Evolutionary conservation across 1,139 yeast genomes (phyloP).

Genomic region (Wickerhamomyces sp.): DNA sequence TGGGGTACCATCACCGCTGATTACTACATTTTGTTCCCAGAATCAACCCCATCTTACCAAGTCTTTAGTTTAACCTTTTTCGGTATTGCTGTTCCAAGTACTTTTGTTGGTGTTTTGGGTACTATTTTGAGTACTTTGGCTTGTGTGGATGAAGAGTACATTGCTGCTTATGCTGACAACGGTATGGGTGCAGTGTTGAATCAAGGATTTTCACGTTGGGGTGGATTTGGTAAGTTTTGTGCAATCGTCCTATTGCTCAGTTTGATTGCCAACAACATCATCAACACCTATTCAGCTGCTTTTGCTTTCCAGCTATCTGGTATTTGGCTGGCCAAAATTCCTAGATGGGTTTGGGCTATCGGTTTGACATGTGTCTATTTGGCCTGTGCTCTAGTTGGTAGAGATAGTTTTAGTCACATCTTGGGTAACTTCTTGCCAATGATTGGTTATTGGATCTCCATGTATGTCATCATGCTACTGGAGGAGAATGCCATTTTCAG

Average conservation of each 20-base stretch:
- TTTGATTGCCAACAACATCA: conserved; percentile 71
- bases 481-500: conserved; percentile 78
- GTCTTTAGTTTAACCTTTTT: conserved; percentile 60
- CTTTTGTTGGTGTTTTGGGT: conserved; percentile 74
- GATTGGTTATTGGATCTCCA: conserved; percentile 92
- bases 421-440: conserved; percentile 87
- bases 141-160: conserved; percentile 54
- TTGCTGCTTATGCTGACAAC: conserved; percentile 44
- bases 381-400: conserved; percentile 71
- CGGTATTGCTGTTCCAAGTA: conserved; percentile 67
- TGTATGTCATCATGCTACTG: conserved; percentile 64
- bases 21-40: conserved; percentile 80
- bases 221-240: conserved; percentile 73
- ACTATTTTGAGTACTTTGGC: conserved; percentile 70
- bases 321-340: conserved; percentile 53
- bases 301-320: conserved; percentile 74
- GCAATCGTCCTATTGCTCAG: conserved; percentile 66
- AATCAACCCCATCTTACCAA: conserved; percentile 52
- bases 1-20: conserved; percentile 91
- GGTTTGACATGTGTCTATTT: conserved; percentile 60
- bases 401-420: conserved; percentile 68
- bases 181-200: conserved; percentile 80
- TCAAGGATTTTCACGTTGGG: conserved; percentile 70
- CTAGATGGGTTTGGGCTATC: conserved; percentile 78
- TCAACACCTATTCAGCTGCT: conserved; percentile 82